phyloP scores from a whole-genome alignment of 2,329 filamentous ascomycete species.

The Cladophialophora bantiana region DNA sequence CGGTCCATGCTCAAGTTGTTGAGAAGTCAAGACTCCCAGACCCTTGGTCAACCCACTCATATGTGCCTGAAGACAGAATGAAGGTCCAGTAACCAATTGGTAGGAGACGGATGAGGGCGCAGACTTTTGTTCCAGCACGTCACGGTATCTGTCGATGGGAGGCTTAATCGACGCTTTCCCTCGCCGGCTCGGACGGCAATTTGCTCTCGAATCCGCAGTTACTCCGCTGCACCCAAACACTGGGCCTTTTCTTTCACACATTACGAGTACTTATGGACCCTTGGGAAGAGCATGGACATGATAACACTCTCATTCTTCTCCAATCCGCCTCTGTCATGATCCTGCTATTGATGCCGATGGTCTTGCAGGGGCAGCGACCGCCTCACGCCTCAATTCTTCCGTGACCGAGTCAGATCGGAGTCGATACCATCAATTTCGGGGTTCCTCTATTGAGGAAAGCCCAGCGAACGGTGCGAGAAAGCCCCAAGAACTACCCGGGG shows the following conservation, averaged over 20 bases:
- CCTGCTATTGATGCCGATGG: slow-evolving; percentile 2
- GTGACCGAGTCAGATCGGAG: not conserved
- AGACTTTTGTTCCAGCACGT: not conserved
- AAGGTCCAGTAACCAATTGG: not conserved
- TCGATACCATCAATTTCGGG: not conserved
- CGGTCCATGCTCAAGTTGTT: not conserved
- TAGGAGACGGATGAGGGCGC: not conserved
- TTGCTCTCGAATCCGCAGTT: slow-evolving; percentile 4
- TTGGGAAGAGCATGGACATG: not conserved
- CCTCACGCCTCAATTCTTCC: not conserved
- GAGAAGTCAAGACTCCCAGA: not conserved
- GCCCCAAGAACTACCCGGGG: not conserved
- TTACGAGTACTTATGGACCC: not conserved
- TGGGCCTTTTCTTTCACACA: not conserved
- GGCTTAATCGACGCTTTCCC: not conserved
- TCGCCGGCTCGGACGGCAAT: not conserved
- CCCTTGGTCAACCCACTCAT: not conserved
- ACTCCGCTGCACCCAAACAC: not conserved
- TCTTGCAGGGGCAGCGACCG: not conserved
- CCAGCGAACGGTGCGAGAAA: not conserved
- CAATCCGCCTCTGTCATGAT: not conserved
- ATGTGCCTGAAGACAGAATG: not conserved
- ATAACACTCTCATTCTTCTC: not conserved
- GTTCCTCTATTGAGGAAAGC: not conserved
- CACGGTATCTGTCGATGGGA: not conserved